A percentile compares a stretch with the other conserved stretches of the same genome.
phyloP scores from a whole-genome alignment of 371 early-diverging fungal genomes.

The Zychaea mexicana region DNA sequence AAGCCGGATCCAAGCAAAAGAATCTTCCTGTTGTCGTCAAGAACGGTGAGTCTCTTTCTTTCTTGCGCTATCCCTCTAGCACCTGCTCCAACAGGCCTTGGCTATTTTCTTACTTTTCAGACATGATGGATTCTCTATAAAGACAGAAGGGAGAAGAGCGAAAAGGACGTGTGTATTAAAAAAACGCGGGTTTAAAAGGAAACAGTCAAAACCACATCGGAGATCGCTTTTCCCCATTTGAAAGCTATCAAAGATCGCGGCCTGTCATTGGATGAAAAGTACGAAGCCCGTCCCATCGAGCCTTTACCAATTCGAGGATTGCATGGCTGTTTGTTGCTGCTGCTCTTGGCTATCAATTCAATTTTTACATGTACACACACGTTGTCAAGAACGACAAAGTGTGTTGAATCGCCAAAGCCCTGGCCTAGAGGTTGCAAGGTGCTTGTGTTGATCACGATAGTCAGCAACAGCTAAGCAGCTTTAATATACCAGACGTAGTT shows the following conservation, averaged over 20 bases:
- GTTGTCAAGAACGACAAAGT: too few species aligned
- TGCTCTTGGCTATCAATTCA: too few species aligned
- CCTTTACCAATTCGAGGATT: background rate
- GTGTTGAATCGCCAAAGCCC: too few species aligned
- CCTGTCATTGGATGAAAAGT: slow-evolving; percentile 10
- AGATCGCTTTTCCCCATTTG: slow-evolving; percentile 16
- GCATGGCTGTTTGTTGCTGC: too few species aligned
- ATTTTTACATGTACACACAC: too few species aligned
- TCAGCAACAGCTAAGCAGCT: too few species aligned
- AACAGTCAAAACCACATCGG: slow-evolving; percentile 12
- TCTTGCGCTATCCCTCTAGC: too few species aligned
- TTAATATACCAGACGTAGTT: too few species aligned
- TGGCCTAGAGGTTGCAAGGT: too few species aligned
- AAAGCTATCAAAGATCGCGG: slow-evolving; percentile 14
- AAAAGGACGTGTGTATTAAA: slow-evolving; percentile 4
- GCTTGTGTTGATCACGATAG: too few species aligned
- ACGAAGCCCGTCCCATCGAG: background rate
- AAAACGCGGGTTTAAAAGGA: slow-evolving; percentile 4
- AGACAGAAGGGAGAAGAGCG: slow-evolving; percentile 1
- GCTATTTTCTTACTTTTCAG: slow-evolving; percentile 30
- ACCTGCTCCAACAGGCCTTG: too few species aligned
- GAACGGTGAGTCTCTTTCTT: background rate
- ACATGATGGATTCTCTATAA: slow-evolving; percentile 1
- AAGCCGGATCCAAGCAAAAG: slow-evolving; percentile 97
- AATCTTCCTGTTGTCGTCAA: slow-evolving; percentile 63